Evolutionary conservation across 1,284 basidiomycete genomes (phyloP).

Genomic region (Irpex rosettiformis): DNA sequence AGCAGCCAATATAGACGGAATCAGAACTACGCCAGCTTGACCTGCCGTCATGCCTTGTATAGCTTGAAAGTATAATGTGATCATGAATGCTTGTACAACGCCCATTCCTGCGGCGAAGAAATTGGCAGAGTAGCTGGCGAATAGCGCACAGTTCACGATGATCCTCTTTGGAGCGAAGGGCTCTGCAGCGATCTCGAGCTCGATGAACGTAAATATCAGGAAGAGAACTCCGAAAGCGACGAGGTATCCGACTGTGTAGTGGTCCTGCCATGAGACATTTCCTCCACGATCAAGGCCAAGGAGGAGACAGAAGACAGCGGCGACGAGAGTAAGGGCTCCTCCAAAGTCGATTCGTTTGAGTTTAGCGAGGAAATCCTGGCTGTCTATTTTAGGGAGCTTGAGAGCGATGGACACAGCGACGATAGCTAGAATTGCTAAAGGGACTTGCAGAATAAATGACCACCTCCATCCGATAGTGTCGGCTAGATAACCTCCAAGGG

Average conservation of each 20-base stretch:
- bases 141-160: constrained; percentile 43
- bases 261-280: constrained; percentile 51
- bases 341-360: constrained; percentile 56
- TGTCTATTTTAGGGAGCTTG: constrained; percentile 40
- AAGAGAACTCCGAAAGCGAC: constrained; percentile 19
- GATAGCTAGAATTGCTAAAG: constrained; percentile 49
- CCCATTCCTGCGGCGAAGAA: constrained; percentile 47
- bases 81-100: constrained; percentile 48
- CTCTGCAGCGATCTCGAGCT: constrained; percentile 47
- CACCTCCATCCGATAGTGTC: constrained; percentile 67
- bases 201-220: constrained; percentile 27
- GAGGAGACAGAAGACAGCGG: constrained; percentile 50
- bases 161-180: constrained; percentile 58
- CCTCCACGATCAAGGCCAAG: constrained; percentile 56
- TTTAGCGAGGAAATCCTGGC: constrained; percentile 39
- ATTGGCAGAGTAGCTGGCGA: constrained; percentile 56
- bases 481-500: constrained; percentile 53
- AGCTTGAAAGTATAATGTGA: constrained; percentile 57
- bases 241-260: constrained; percentile 26
- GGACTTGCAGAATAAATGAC: constrained; percentile 60
- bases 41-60: constrained; percentile 43
- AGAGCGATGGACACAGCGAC: constrained; percentile 47
- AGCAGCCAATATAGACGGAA: constrained; percentile 43
- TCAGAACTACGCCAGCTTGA: constrained; percentile 46
- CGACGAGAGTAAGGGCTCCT: constrained; percentile 49